Conservation (phyloP, 257 asterid species). For the Craterostigma plantagineum region DNA sequence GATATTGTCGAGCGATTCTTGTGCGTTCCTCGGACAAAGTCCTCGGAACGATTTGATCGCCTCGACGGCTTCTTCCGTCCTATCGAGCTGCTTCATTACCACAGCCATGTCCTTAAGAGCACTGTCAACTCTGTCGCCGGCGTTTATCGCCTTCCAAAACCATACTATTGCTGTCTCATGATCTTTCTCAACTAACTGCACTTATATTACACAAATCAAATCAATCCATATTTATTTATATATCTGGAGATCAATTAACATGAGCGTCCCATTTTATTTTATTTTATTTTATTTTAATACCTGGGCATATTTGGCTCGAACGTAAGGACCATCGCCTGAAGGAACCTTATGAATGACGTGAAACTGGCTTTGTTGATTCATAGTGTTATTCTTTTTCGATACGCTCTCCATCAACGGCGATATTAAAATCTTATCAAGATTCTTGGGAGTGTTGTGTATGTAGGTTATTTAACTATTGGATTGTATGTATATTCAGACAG, state of each 20-base stretch:
- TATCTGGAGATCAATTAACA: too few species aligned
- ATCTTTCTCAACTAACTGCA: constrained; percentile 52
- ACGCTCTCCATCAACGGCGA: too few species aligned
- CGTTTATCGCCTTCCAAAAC: constrained; percentile 47
- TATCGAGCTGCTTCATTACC: constrained; percentile 44
- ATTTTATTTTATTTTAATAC: too few species aligned
- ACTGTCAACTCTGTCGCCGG: constrained; percentile 42
- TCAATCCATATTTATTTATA: too few species aligned
- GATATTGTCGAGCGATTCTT: constrained; percentile 49
- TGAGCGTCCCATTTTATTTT: too few species aligned
- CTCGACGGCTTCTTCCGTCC: constrained; percentile 52
- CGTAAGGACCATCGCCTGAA: constrained; percentile 87
- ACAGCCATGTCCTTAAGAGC: constrained; percentile 60
- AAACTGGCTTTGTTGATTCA: constrained; percentile 17
- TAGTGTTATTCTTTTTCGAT: too few species aligned
- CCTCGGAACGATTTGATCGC: constrained; percentile 34
- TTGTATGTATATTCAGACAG: neutral
- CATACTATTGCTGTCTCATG: constrained; percentile 37
- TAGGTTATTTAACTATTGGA: too few species aligned
- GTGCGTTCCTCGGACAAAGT: constrained; percentile 36
- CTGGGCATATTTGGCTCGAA: constrained; percentile 80
- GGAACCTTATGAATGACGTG: constrained; percentile 70
- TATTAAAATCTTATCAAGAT: neutral
- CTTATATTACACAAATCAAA: too few species aligned
- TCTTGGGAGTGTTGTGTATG: neutral